phyloP scores from a whole-genome alignment of 495 filamentous ascomycete genomes.

The Daldinia caldariorum region DNA sequence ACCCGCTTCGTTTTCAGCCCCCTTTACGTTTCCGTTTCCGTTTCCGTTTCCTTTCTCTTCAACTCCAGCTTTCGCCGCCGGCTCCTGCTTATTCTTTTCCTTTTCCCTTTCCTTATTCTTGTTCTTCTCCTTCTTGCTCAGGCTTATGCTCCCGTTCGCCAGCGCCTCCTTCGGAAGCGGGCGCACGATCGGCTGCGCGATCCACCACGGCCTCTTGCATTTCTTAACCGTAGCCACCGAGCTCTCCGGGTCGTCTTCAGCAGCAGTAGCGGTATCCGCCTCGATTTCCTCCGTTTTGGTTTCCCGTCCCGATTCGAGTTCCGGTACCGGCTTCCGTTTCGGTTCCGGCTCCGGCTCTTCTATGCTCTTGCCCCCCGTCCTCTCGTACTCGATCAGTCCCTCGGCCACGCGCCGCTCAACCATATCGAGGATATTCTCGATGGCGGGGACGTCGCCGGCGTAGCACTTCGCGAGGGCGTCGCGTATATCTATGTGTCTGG shows the following conservation, averaged over 20 bases:
- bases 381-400: slow-evolving; percentile 77
- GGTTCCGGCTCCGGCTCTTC: slow-evolving; percentile 57
- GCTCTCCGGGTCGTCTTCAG: slow-evolving; percentile 56
- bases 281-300: slow-evolving; percentile 44
- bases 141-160: slow-evolving; percentile 76
- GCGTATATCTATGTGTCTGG: slow-evolving; percentile 79
- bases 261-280: slow-evolving; percentile 11
- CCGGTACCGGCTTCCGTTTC: slow-evolving; percentile 41
- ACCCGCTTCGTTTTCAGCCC: not conserved
- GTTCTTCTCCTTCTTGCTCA: slow-evolving; percentile 64
- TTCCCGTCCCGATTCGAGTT: slow-evolving; percentile 48
- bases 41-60: no score
- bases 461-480: slow-evolving; percentile 75
- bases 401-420: slow-evolving; percentile 73
- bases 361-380: slow-evolving; percentile 61
- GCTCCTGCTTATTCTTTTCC: slow-evolving; percentile 50
- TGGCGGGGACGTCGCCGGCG: slow-evolving; percentile 71
- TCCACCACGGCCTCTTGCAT: slow-evolving; percentile 86
- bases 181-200: slow-evolving; percentile 89
- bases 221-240: slow-evolving; percentile 73
- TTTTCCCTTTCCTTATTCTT: slow-evolving; percentile 47
- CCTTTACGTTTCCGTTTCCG: not conserved
- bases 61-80: slow-evolving; percentile 25
- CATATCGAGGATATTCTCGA: slow-evolving; percentile 69
- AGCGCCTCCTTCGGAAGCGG: slow-evolving; percentile 90